These are phyloP conservation scores for Naganishia vishniacii DNA, from an alignment of 768 basidiomycete species.

Conservation along the genomic window DNA sequence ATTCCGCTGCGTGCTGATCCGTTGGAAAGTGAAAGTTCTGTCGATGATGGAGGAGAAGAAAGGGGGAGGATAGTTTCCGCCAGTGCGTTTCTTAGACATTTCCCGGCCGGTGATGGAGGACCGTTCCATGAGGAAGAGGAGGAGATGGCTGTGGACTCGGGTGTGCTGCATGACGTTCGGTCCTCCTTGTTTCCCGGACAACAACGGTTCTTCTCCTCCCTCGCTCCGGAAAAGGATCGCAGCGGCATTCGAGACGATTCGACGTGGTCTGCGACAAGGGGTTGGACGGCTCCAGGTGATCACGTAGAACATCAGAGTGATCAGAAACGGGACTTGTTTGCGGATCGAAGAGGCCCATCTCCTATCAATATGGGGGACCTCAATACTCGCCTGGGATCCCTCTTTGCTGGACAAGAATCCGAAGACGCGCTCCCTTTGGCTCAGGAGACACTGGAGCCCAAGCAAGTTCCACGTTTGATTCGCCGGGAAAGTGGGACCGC, in stretches of 20 bases:
- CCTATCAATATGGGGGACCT: not conserved
- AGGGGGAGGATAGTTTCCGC: conserved; percentile 1
- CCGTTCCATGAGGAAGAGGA: not conserved
- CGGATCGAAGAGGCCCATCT: no score
- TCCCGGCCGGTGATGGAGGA: not conserved
- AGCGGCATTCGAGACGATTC: not conserved
- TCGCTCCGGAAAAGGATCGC: not conserved
- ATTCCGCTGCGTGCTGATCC: not conserved
- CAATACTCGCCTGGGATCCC: not conserved
- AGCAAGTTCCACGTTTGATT: not conserved
- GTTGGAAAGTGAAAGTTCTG: not conserved
- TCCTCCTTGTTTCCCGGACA: conserved; percentile 10
- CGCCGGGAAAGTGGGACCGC: not conserved
- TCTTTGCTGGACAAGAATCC: not conserved
- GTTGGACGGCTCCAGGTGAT: not conserved
- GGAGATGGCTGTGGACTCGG: no score
- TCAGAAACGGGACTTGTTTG: no score
- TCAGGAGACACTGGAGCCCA: not conserved
- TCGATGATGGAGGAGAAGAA: not conserved
- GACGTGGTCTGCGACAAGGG: not conserved
- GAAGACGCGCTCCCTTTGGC: not conserved
- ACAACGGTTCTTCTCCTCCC: conserved; percentile 11
- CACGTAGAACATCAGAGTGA: not conserved
- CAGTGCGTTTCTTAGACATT: conserved; percentile 10
- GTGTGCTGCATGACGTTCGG: not conserved